Base-by-base conservation (phyloP, 2,329 filamentous ascomycete genomes). In the Scolecobasidium constrictum region DNA sequence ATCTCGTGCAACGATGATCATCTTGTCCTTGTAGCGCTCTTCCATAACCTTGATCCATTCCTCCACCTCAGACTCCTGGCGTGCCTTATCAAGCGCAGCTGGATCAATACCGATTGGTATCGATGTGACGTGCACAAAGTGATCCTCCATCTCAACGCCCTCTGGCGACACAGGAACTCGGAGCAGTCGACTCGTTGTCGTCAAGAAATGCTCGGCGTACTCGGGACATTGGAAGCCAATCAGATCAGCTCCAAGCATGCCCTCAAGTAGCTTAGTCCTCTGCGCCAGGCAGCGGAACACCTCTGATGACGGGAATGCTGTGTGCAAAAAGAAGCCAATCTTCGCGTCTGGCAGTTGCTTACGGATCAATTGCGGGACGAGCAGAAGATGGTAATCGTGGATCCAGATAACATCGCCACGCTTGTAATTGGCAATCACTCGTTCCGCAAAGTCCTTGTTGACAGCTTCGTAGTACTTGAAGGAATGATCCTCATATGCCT, bases 291-390 rank as follows among this genome's bases (percentile, higher is more conserved):
- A 96, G 38, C 90, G 78, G 65, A 96, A 96, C 1, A 96, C 86
- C 56, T 96, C 90, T 0, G 90, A 95, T 0, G 90, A 95, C 1
- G 90, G 90, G 61, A 96, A 96, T 0, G 90, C 87, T 20, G 90
- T 86, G 57, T 96, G 90, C 13, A 96, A 67, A 66, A 95, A 96
- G 67, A 96, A 92, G 9, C 90, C 90, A 53, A 96, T 95, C 65
- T 94, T 84, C 13, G 90, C 90, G 50, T 95, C 86, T 0, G 90
- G 88, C 7, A 92, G 71, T 68, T 88, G 84, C 64, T 93, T 81
- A 20, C 90, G 83, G 36, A 96, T 71, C 85, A 96, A 93, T 37
- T 71, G 74, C 3, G 90, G 90, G 1, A 96, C 85, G 4, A 96
- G 72, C 4, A 95, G 72, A 38, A 96, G 71, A 59, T 96, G 90